A percentile compares a stretch with the other conserved stretches of the same genome.
Evolutionary conservation across 495 filamentous ascomycete genomes (phyloP).

Genomic region (Lophiostoma macrostomum): DNA sequence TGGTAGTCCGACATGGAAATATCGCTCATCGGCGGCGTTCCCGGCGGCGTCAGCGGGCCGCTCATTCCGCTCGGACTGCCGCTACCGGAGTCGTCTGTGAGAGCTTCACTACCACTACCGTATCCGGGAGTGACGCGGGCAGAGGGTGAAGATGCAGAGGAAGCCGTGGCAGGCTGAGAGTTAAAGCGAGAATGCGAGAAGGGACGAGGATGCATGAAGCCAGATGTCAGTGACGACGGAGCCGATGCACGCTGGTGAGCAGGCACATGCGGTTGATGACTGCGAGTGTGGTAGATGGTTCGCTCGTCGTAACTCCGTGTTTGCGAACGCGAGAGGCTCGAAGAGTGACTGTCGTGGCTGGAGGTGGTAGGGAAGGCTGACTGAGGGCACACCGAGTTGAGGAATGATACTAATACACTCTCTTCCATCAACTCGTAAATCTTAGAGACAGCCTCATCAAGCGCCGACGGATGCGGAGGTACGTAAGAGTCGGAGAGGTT

Average conservation of each 20-base stretch:
- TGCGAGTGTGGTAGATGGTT: constrained; percentile 17
- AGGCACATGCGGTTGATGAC: constrained; percentile 18
- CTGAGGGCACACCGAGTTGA: constrained; percentile 52
- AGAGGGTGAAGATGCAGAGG: constrained; percentile 18
- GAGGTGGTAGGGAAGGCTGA: constrained; percentile 15
- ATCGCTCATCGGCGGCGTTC: constrained; percentile 41
- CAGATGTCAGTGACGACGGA: constrained; percentile 35
- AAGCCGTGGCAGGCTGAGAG: constrained; percentile 24
- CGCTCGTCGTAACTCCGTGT: constrained; percentile 36
- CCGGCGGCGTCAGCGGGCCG: constrained; percentile 42
- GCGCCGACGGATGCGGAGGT: constrained; percentile 71
- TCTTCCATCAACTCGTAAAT: constrained; percentile 97
- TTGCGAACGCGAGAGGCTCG: constrained; percentile 21
- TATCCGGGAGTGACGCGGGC: constrained; percentile 26
- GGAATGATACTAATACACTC: constrained; percentile 79
- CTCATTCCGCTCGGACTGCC: constrained; percentile 28
- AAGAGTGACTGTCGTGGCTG: constrained; percentile 26
- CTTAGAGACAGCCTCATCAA: constrained; percentile 87
- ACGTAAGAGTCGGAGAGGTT: constrained; percentile 55
- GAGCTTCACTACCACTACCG: constrained; percentile 30
- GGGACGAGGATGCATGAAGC: constrained; percentile 32
- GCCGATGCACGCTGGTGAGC: constrained; percentile 34
- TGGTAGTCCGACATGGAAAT: constrained; percentile 25
- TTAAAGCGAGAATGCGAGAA: constrained; percentile 32
- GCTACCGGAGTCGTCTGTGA: constrained; percentile 40